Base-by-base conservation (phyloP, 192 early-diverging fungal genomes). In the Coemansia sp. region DNA sequence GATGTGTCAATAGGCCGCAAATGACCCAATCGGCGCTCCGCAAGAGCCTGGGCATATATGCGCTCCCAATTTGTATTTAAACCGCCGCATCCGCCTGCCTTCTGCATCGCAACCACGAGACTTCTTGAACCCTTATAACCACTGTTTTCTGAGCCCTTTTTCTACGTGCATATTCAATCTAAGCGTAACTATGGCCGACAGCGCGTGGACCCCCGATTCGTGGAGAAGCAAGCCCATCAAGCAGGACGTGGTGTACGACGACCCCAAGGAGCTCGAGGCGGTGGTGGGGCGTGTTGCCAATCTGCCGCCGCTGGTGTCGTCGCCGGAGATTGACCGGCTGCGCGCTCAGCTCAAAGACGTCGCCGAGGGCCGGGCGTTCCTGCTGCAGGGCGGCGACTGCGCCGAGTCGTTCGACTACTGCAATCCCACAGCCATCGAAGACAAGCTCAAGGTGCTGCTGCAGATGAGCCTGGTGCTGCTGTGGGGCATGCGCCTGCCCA, bases 381-480 rank as follows among this genome's bases (percentile, higher is more conserved):
- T 99, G 63, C 83, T 99, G 25, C 97, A 99, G 80, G 97, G 97
- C 60, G 97, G 97, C 57, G 97, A 98, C 79, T 99, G 97, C 80
- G 97, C 97, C 21, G 97, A 99, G 81, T 85, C 94, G 37, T 98
- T 98, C 76, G 94, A 98, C 66, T 98, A 98, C 76, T 98, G 96
- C 77, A 86, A 89, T n/a, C 69, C 91, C 83, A 85, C 87, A 48
- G 89, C 90, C 23, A 97, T 98, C 70, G 93, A 96, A 62, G 87
- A 90, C 69, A 96, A 98, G 75, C 86, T 99, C 34, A 98, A 98
- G 80, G 91, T 99, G 7, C 74, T 99, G 14, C 83, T 99, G 42
- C 95, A 99, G 84, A 97, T 98, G 95, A 94, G 92, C 21, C 83
- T 99, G 40, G 94, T 98, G 37, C 73, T 99, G 17, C 84, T 91